A percentile compares a stretch with the other conserved stretches of the same genome.
Evolutionary conservation across 768 basidiomycete genomes (phyloP).

Genomic region (Lactarius pseudohatsudake): DNA sequence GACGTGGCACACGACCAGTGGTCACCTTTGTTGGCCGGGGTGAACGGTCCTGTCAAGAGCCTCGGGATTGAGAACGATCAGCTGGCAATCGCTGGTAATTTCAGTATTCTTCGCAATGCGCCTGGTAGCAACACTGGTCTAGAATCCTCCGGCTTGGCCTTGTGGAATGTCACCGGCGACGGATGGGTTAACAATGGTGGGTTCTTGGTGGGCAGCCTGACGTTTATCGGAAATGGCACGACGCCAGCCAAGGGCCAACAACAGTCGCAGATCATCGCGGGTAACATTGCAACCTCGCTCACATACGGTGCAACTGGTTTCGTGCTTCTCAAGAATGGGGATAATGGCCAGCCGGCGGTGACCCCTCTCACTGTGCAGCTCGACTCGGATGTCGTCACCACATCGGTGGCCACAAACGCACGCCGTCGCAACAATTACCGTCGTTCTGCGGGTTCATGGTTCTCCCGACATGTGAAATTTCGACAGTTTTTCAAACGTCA

Average conservation of each 20-base stretch:
- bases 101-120: slow-evolving; percentile 49
- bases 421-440: slow-evolving; percentile 42
- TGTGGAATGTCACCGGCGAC: slow-evolving; percentile 61
- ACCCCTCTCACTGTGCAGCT: slow-evolving; percentile 62
- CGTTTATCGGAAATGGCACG: slow-evolving; percentile 68
- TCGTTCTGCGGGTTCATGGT: slow-evolving; percentile 46
- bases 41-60: slow-evolving; percentile 71
- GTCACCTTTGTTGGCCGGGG: slow-evolving; percentile 67
- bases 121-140: slow-evolving; percentile 40
- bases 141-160: slow-evolving; percentile 62
- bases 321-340: slow-evolving; percentile 71
- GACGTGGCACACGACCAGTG: slow-evolving; percentile 64
- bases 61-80: slow-evolving; percentile 51
- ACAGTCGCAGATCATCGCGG: slow-evolving; percentile 63
- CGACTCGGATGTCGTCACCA: slow-evolving; percentile 39
- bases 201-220: slow-evolving; percentile 68
- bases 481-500: slow-evolving; percentile 54
- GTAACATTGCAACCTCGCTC: slow-evolving; percentile 55
- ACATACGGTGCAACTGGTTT: slow-evolving; percentile 77
- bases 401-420: slow-evolving; percentile 36
- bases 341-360: slow-evolving; percentile 51
- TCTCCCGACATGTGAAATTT: slow-evolving; percentile 45
- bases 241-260: slow-evolving; percentile 42
- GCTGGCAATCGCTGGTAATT: slow-evolving; percentile 73
- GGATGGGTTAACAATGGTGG: slow-evolving; percentile 77